A percentile compares a stretch with the other conserved stretches of the same genome.
Conservation (phyloP, 345 rosid genomes). For the Rhizophora mangle region DNA sequence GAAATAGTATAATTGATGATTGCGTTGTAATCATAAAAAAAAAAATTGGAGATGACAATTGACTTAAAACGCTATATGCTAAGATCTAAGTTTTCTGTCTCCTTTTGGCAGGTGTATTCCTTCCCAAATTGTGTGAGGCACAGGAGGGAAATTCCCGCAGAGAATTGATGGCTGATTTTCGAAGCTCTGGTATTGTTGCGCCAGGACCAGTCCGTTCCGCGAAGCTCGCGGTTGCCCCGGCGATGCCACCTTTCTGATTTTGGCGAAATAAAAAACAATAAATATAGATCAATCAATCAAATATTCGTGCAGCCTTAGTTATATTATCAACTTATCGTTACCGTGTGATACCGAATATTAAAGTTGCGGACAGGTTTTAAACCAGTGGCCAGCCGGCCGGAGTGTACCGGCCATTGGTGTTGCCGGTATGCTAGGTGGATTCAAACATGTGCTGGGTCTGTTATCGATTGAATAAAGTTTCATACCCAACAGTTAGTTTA, state of each 20-base stretch:
- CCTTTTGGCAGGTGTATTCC: constrained; percentile 51
- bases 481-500: no score
- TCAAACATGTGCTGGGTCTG: background rate
- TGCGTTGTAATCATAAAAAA: no score
- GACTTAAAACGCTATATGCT: no score
- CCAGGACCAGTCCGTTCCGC: constrained; percentile 37
- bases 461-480: background rate
- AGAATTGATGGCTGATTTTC: constrained; percentile 51
- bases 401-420: background rate
- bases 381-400: constrained; percentile 1
- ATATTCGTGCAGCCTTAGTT: background rate
- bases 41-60: no score
- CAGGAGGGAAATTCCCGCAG: constrained; percentile 45
- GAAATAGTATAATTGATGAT: no score
- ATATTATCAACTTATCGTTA: no score
- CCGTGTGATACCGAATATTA: no score
- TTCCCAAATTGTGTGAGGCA: constrained; percentile 69
- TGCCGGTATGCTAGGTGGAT: background rate
- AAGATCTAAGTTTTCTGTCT: background rate
- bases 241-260: constrained; percentile 13
- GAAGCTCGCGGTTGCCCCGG: constrained; percentile 11
- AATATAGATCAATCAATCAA: background rate
- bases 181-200: constrained; percentile 58
- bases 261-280: background rate
- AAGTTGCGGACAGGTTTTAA: background rate